Evolutionary conservation across 768 basidiomycete genomes (phyloP).

Genomic region (Boletellus ananas): DNA sequence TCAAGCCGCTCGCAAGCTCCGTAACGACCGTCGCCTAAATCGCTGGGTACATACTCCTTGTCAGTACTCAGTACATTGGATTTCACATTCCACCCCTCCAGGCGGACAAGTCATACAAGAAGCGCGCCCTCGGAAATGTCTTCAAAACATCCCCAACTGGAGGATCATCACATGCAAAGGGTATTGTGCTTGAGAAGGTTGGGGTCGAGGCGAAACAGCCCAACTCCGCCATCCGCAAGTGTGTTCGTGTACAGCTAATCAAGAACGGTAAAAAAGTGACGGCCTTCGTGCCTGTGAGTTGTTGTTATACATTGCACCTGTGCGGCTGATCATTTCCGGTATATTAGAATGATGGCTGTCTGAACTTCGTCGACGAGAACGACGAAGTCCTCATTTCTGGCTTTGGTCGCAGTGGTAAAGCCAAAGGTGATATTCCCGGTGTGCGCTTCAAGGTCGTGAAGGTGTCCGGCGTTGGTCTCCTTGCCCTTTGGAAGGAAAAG

Average conservation of each 20-base stretch:
- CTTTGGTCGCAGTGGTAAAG: constrained; percentile 99
- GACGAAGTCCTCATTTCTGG: constrained; percentile 99
- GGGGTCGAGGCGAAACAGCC: constrained; percentile 99
- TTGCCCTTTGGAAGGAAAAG: constrained; percentile 99
- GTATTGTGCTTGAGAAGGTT: constrained; percentile 99
- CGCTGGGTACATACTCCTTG: constrained; percentile 74
- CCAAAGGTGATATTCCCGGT: constrained; percentile 99
- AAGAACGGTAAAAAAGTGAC: constrained; percentile 99
- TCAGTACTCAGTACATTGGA: constrained; percentile 1
- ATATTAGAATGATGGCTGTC: constrained; percentile 86
- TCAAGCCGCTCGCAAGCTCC: constrained; percentile 97
- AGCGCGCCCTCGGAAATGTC: constrained; percentile 97
- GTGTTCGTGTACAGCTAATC: constrained; percentile 99
- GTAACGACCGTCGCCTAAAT: constrained; percentile 89
- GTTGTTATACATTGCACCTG: neutral
- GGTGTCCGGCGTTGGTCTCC: constrained; percentile 97
- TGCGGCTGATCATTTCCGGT: constrained; percentile 5
- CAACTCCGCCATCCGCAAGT: constrained; percentile 99
- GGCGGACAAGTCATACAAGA: constrained; percentile 99
- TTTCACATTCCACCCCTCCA: constrained; percentile 31
- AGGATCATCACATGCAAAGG: constrained; percentile 99
- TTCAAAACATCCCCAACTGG: constrained; percentile 99
- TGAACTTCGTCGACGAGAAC: constrained; percentile 99
- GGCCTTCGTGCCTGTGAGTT: constrained; percentile 94
- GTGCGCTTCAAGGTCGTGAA: constrained; percentile 99